Percentiles rank a stretch among this genome's conserved stretches.
Conservation (phyloP, 2,329 filamentous ascomycete genomes). For the Pseudogymnoascus destructans region DNA sequence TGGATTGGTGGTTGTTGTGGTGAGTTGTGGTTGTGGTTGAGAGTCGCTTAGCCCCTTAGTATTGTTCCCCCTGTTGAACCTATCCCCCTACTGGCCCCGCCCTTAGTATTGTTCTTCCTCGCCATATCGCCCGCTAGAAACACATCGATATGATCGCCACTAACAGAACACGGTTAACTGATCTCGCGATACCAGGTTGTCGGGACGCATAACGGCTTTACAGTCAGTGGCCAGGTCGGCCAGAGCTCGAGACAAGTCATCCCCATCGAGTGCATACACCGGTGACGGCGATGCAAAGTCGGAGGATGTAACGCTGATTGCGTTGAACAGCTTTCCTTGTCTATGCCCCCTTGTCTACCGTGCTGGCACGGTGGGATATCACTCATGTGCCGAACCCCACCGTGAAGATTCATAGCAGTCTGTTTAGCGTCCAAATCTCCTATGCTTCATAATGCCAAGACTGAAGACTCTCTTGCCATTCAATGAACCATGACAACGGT, state of each 20-base stretch:
- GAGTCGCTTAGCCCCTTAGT: constrained; percentile 6
- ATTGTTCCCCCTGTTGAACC: not conserved
- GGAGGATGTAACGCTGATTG: not conserved
- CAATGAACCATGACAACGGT: no score
- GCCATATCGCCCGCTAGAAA: not conserved
- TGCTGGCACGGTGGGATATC: not conserved
- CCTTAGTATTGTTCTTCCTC: not conserved
- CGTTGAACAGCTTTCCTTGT: not conserved
- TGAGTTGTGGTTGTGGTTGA: not conserved
- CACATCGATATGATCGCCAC: not conserved
- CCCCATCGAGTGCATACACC: not conserved
- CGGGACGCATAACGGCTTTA: not conserved
- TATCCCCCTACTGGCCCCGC: not conserved
- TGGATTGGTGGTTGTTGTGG: not conserved
- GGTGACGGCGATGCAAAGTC: not conserved
- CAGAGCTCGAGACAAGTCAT: not conserved
- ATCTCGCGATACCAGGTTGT: not conserved
- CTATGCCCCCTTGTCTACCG: not conserved
- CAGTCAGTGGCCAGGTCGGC: not conserved
- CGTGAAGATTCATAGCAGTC: not conserved
- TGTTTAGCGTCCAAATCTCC: not conserved
- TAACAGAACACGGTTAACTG: not conserved
- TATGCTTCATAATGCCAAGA: not conserved
- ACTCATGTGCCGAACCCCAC: not conserved
- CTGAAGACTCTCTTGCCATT: not conserved